These are phyloP conservation scores for Dillenia turbinata DNA, from an alignment of 164 flowering plant species.

Conservation along the genomic window DNA sequence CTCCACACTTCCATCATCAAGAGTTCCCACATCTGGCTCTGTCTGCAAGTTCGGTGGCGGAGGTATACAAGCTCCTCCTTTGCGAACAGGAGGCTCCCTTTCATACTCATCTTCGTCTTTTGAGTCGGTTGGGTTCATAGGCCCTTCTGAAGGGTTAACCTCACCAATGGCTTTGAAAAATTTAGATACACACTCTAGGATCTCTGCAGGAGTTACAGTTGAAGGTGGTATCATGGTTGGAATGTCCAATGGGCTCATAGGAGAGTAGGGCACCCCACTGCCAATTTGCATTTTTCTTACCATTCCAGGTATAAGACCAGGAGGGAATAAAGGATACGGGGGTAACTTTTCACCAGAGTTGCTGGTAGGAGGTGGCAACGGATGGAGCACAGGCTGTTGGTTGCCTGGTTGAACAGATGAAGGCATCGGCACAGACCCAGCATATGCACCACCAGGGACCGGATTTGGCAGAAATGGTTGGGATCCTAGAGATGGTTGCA, in stretches of 20 bases:
- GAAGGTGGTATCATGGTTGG: constrained; percentile 96
- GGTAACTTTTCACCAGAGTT: constrained; percentile 60
- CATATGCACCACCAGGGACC: constrained; percentile 34
- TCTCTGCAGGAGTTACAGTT: constrained; percentile 59
- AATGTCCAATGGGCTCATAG: constrained; percentile 96
- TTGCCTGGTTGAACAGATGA: constrained; percentile 44
- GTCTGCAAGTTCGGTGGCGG: constrained; percentile 78
- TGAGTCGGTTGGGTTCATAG: constrained; percentile 47
- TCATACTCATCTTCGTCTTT: constrained; percentile 66
- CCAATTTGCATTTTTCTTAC: constrained; percentile 97
- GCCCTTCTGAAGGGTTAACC: constrained; percentile 93
- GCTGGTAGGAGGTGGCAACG: constrained; percentile 25
- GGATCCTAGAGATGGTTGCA: constrained; percentile 27
- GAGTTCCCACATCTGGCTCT: constrained; percentile 77
- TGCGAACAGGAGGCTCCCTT: constrained; percentile 60
- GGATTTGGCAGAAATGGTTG: constrained; percentile 55
- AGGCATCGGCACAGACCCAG: constrained; percentile 45
- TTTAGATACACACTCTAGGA: constrained; percentile 83
- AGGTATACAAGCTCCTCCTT: constrained; percentile 98
- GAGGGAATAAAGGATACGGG: constrained; percentile 93
- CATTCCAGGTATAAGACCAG: constrained; percentile 98
- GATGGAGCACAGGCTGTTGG: constrained; percentile 30
- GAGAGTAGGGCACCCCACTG: constrained; percentile 98
- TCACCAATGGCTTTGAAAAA: constrained; percentile 94
- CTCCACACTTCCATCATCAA: constrained; percentile 75